phyloP scores from a whole-genome alignment of 331 rosid genomes.

The Saraca asoca region DNA sequence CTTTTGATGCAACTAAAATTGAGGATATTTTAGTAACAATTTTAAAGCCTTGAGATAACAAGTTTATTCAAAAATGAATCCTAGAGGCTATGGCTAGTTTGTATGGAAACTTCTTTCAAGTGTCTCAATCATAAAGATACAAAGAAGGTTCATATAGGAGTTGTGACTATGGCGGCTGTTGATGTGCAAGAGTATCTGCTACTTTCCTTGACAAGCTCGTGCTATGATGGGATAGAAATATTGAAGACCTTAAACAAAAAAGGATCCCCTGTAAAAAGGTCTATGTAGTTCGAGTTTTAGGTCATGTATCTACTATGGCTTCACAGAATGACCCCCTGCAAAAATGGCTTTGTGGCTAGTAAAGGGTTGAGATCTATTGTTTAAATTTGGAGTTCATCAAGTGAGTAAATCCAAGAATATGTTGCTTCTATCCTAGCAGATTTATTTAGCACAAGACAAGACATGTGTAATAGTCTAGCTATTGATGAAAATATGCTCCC shows the following conservation, averaged over 20 bases:
- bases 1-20: too few species aligned
- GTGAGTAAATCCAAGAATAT: constrained; percentile 80
- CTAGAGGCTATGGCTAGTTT: too few species aligned
- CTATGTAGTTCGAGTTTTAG: constrained; percentile 75
- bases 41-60: too few species aligned
- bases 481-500: constrained; percentile 83
- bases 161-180: constrained; percentile 77
- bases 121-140: constrained; percentile 72
- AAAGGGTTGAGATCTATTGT: too few species aligned
- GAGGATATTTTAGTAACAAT: too few species aligned
- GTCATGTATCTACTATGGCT: too few species aligned
- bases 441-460: constrained; percentile 81
- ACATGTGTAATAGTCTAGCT: constrained; percentile 83
- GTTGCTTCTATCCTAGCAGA: constrained; percentile 94
- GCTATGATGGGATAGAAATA: constrained; percentile 67
- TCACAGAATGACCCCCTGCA: too few species aligned
- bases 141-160: constrained; percentile 84
- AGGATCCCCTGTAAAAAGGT: constrained; percentile 77
- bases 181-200: constrained; percentile 84
- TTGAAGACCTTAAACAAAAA: constrained; percentile 91
- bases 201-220: too few species aligned
- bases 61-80: too few species aligned
- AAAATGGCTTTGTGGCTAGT: too few species aligned
- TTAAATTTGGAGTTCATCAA: constrained; percentile 65
- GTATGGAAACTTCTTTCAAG: constrained; percentile 77